These are phyloP conservation scores for Eudorina sp. DNA, from an alignment of 139 green algal genomes.

Conservation along the genomic window DNA sequence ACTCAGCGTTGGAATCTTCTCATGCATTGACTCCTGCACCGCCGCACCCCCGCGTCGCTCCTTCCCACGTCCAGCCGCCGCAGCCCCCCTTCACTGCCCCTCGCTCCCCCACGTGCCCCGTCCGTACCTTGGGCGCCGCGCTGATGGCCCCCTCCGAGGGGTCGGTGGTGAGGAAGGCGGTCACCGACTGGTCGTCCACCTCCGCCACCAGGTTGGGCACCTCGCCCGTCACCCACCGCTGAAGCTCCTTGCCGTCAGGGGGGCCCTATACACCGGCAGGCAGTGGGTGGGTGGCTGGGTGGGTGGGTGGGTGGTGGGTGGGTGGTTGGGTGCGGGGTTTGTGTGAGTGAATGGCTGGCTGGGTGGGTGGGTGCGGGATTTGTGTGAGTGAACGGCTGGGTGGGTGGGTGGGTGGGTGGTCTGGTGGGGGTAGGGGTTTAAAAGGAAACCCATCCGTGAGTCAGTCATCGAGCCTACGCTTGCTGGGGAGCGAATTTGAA, in stretches of 20 bases:
- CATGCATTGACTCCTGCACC: too few species aligned
- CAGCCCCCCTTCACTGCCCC: too few species aligned
- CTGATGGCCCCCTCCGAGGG: neutral
- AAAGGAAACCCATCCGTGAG: too few species aligned
- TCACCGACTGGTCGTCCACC: neutral
- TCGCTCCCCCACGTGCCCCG: too few species aligned
- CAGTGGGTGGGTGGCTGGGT: neutral
- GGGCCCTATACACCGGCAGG: slow-evolving; percentile 6
- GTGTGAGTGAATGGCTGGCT: neutral
- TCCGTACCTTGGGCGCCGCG: slow-evolving; percentile 13
- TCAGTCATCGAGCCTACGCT: too few species aligned
- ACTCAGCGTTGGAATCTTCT: too few species aligned
- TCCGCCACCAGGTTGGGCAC: slow-evolving; percentile 21
- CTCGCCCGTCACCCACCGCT: slow-evolving; percentile 48
- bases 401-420: too few species aligned
- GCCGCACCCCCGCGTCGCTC: too few species aligned
- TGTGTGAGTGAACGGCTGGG: neutral
- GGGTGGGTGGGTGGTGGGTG: neutral
- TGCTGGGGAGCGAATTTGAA: too few species aligned
- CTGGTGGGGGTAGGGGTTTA: neutral
- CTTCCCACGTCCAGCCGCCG: too few species aligned
- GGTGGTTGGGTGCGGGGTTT: neutral
- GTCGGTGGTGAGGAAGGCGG: slow-evolving; percentile 6
- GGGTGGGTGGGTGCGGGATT: neutral
- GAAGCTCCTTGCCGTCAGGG: slow-evolving; percentile 55